A percentile compares a stretch with the other conserved stretches of the same genome.
Evolutionary conservation across 2,329 filamentous ascomycete species (phyloP).

Genomic region (Pseudogymnoascus sp.): DNA sequence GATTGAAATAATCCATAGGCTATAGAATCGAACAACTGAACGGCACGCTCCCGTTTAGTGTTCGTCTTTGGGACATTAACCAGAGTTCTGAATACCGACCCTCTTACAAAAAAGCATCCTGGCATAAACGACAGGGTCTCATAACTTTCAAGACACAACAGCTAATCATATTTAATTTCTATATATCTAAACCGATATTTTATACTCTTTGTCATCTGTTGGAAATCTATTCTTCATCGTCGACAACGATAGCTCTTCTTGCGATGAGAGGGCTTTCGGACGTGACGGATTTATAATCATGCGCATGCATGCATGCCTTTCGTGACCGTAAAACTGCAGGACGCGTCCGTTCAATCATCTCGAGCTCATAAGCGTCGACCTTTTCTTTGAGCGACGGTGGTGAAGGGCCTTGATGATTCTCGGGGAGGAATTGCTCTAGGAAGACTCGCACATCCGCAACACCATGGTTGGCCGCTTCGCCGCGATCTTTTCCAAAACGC

Average conservation of each 20-base stretch:
- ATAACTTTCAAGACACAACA: too few relatives aligned
- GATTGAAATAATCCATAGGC: too few relatives aligned
- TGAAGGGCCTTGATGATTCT: constrained; percentile 28
- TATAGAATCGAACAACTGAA: too few relatives aligned
- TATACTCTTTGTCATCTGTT: not conserved
- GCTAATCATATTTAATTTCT: not conserved
- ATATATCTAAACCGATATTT: not conserved
- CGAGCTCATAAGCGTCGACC: constrained; percentile 40
- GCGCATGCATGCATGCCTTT: constrained; percentile 46
- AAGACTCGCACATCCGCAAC: constrained; percentile 38
- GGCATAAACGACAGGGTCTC: too few relatives aligned
- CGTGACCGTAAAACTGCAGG: constrained; percentile 43
- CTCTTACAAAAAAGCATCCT: too few relatives aligned
- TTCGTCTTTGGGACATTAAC: too few relatives aligned
- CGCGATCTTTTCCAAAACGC: constrained; percentile 21
- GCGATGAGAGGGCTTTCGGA: constrained; percentile 11
- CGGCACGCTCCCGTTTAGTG: too few relatives aligned
- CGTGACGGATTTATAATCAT: constrained; percentile 34
- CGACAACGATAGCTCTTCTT: constrained; percentile 4
- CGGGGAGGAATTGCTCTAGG: constrained; percentile 23
- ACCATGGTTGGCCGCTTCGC: constrained; percentile 38
- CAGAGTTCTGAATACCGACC: too few relatives aligned
- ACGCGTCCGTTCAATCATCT: constrained; percentile 35
- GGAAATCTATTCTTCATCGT: not conserved
- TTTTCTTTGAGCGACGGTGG: constrained; percentile 44